These are phyloP conservation scores for Fraxinus dipetala DNA, from an alignment of 305 asterid species.

Conservation along the genomic window DNA sequence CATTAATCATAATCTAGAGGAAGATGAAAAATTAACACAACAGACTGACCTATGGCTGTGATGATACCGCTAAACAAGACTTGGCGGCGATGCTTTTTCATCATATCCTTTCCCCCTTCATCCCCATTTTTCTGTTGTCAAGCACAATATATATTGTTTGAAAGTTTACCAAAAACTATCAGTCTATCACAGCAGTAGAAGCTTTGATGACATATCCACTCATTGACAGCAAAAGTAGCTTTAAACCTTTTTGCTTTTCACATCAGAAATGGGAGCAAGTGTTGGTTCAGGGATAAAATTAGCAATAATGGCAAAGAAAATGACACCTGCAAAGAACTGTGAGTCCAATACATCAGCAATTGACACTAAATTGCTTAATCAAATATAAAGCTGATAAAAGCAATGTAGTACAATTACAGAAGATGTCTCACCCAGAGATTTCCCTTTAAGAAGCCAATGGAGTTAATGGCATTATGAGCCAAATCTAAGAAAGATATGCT, in stretches of 20 bases:
- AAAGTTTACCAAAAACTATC: neutral
- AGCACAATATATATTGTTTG: constrained; percentile 9
- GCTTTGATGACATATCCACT: neutral
- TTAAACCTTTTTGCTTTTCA: constrained; percentile 46
- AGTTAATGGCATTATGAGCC: constrained; percentile 81
- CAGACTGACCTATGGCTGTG: constrained; percentile 74
- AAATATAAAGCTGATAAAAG: neutral
- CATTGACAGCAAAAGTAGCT: constrained; percentile 12
- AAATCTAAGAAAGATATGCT: constrained; percentile 78
- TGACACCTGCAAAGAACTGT: constrained; percentile 80
- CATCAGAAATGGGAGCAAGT: constrained; percentile 47
- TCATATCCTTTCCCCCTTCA: constrained; percentile 64
- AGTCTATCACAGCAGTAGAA: neutral
- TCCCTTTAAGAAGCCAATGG: constrained; percentile 74
- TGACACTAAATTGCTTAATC: constrained; percentile 5
- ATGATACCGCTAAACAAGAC: constrained; percentile 85
- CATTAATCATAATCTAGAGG: constrained; percentile 1
- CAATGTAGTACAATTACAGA: neutral
- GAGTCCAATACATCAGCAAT: constrained; percentile 31
- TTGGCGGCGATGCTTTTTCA: constrained; percentile 82
- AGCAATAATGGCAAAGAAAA: constrained; percentile 66
- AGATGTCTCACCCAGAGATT: constrained; percentile 59
- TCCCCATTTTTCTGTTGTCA: constrained; percentile 58
- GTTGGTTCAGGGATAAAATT: constrained; percentile 79
- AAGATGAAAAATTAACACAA: constrained; percentile 12